Evolutionary conservation across 805 yeast species (phyloP), one percentile per base, ranked within the genome.

Genomic region (Kluyveromyces aestuarii): DNA sequence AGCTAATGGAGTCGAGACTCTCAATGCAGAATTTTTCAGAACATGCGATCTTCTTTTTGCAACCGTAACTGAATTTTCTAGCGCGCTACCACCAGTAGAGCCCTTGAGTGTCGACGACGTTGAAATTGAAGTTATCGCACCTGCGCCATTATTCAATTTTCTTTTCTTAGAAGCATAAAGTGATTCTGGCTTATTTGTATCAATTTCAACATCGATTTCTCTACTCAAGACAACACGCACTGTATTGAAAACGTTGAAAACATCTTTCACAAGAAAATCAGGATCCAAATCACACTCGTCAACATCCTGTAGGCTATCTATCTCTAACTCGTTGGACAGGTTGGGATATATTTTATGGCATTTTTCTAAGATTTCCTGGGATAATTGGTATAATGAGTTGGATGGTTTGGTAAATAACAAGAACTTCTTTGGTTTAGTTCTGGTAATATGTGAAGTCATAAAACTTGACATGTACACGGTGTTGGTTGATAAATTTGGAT

Each of bases 251-350:
- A 66, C 63, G 46, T 72, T 78, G 57, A 87, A 84, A 6, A 85
- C 81, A 55, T 84, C 87, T 9, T 74, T 74, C 0, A 81, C 83
- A 2, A 64, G 51, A 53, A 81, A 86, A 51, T 85, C 95, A 0
- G 90, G 90, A 62, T 87, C 96, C 49, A 87, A 67, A 60, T 87
- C 95, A 55, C 90, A 84, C 49, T 74, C 75, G 50, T 79, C 75
- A 40, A 63, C 64, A 62, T 86, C 91, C 59, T 86, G 95, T 6
- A 87, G 64, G 45, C 77, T 75, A n/a, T 73, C 66, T 39, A 87
- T 76, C 6, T 71, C 71, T 17, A 85, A 61, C 1, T 74, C 73
- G 5, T 73, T 77, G 44, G 76, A 81, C 40, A 63, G 40, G 19
- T 72, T 72, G 0, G 93, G 93, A 53, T 87, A 87, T 46, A 86